Evolutionary conservation across 257 asterid species (phyloP).

Genomic region (Cinchona pubescens): DNA sequence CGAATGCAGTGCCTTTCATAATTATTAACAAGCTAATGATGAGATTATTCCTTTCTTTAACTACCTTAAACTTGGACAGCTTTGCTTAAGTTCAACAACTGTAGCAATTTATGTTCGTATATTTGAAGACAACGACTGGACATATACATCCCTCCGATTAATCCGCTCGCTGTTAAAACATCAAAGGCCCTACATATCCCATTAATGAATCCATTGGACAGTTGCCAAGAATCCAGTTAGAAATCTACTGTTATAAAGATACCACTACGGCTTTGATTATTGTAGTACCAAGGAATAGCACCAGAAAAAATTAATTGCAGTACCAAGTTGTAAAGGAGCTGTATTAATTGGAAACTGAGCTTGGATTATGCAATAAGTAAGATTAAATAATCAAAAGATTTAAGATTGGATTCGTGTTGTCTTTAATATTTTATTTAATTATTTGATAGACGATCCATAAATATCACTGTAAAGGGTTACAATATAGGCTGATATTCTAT

Average conservation of each 20-base stretch:
- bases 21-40: conserved; percentile 43
- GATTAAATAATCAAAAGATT: too few relatives aligned
- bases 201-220: neutral
- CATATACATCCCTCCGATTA: conserved; percentile 22
- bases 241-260: neutral
- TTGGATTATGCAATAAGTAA: too few relatives aligned
- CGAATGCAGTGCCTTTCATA: conserved; percentile 16
- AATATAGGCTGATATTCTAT: too few relatives aligned
- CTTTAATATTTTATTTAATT: too few relatives aligned
- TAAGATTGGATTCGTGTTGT: too few relatives aligned
- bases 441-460: too few relatives aligned
- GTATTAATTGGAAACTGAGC: too few relatives aligned
- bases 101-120: conserved; percentile 15
- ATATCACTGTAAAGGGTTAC: too few relatives aligned
- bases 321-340: too few relatives aligned
- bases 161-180: conserved; percentile 12
- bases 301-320: too few relatives aligned
- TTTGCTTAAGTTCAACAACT: conserved; percentile 10
- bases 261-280: neutral
- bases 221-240: neutral
- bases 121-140: conserved; percentile 27
- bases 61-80: conserved; percentile 26
- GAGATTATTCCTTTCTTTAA: conserved; percentile 35
- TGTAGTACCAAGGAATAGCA: neutral
- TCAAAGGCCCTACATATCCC: conserved; percentile 16